Evolutionary conservation across 2,329 filamentous ascomycete genomes (phyloP).

Genomic region (Aaosphaeria arxii): DNA sequence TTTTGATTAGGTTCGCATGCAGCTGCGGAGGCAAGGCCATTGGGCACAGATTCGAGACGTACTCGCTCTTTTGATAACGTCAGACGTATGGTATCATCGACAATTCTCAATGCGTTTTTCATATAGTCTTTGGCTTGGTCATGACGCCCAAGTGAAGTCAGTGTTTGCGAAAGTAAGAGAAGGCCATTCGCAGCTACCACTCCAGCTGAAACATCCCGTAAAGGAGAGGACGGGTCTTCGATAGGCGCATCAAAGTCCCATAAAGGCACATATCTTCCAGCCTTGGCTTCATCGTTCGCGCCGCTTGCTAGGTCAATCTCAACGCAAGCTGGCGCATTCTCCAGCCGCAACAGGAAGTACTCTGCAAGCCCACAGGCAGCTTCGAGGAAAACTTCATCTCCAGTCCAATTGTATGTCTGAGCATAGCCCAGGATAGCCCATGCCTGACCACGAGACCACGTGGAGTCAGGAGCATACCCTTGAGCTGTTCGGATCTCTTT

Average conservation of each 20-base stretch:
- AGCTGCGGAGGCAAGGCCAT: not conserved
- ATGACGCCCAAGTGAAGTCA: not conserved
- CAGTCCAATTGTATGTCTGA: slow-evolving; percentile 42
- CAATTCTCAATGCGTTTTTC: not conserved
- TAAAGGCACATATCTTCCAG: slow-evolving; percentile 1
- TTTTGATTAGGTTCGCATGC: not conserved
- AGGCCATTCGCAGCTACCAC: not conserved
- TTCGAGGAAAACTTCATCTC: slow-evolving; percentile 36
- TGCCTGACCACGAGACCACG: slow-evolving; percentile 46
- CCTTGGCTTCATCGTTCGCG: not conserved
- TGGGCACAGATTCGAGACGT: not conserved
- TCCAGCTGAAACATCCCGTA: not conserved
- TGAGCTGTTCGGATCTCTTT: slow-evolving; percentile 45
- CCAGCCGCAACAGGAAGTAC: slow-evolving; percentile 36
- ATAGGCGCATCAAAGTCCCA: not conserved
- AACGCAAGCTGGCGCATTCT: not conserved
- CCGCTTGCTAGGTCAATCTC: not conserved
- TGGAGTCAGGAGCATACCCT: slow-evolving; percentile 39
- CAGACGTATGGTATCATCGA: not conserved
- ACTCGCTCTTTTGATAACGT: not conserved
- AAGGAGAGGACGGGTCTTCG: not conserved
- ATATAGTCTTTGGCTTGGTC: not conserved
- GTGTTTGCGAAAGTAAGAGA: not conserved
- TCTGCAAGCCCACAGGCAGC: slow-evolving; percentile 43
- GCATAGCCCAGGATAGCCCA: slow-evolving; percentile 47